A percentile compares a stretch with the other conserved stretches of the same genome.
phyloP scores from a whole-genome alignment of 306 rosid species.

The Castanospermum australe region DNA sequence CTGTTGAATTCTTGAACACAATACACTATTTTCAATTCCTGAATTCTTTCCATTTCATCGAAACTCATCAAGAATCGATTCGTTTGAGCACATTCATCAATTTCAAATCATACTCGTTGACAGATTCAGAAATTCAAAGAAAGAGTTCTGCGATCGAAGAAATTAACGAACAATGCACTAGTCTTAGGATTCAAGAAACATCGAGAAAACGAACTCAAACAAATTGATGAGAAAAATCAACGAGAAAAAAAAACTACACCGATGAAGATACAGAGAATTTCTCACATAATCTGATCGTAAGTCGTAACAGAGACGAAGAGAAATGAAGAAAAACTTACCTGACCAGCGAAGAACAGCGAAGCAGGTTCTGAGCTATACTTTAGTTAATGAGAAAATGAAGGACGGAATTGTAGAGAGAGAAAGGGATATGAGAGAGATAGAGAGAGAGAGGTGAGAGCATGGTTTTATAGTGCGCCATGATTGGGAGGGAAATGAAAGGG shows the following conservation, averaged over 20 bases:
- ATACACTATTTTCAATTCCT: too few relatives aligned
- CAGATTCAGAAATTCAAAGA: background rate
- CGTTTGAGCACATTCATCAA: background rate
- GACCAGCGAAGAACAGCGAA: background rate
- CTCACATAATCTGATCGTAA: background rate
- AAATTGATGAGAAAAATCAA: background rate
- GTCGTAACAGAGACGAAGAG: background rate
- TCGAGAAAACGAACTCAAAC: background rate
- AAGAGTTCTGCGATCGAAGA: background rate
- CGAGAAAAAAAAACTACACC: background rate
- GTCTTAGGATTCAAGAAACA: background rate
- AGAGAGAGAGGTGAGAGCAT: background rate
- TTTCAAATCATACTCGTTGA: background rate
- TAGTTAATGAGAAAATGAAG: background rate
- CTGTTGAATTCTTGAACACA: background rate
- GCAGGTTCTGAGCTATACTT: background rate
- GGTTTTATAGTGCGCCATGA: conserved; percentile 7
- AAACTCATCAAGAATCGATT: background rate
- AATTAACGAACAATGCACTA: background rate
- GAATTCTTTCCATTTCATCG: background rate
- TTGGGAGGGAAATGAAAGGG: conserved; percentile 28
- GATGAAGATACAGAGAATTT: background rate
- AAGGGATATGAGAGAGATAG: background rate
- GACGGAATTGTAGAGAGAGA: background rate
- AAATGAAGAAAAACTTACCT: background rate